phyloP scores from a whole-genome alignment of 306 rosid species.

The Lupinus albus region DNA sequence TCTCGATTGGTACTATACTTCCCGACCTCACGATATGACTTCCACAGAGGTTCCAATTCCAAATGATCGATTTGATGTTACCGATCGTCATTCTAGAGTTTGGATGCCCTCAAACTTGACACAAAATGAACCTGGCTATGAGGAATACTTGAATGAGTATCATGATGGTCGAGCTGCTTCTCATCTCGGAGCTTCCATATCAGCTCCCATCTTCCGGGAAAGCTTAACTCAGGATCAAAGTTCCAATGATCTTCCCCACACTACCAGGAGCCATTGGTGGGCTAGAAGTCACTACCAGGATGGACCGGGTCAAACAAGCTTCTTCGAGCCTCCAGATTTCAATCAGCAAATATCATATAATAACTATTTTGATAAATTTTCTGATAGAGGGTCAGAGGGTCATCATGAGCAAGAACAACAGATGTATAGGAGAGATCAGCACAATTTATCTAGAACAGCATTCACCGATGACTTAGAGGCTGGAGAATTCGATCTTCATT shows the following conservation, averaged over 20 bases:
- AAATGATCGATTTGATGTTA: constrained; percentile 46
- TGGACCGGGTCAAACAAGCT: constrained; percentile 64
- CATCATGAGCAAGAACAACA: constrained; percentile 52
- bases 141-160: constrained; percentile 47
- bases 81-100: constrained; percentile 50
- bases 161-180: constrained; percentile 47
- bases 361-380: constrained; percentile 45
- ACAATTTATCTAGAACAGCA: constrained; percentile 52
- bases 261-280: constrained; percentile 77
- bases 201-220: constrained; percentile 61
- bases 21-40: constrained; percentile 43
- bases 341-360: constrained; percentile 34
- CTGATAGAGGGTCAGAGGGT: constrained; percentile 70
- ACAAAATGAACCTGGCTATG: constrained; percentile 45
- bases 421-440: constrained; percentile 52
- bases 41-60: constrained; percentile 29
- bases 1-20: constrained; percentile 84
- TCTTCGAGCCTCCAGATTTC: constrained; percentile 88
- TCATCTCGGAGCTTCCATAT: constrained; percentile 72
- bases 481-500: constrained; percentile 66
- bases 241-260: constrained; percentile 28
- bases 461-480: constrained; percentile 60
- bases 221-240: constrained; percentile 53
- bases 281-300: constrained; percentile 51
- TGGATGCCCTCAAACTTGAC: constrained; percentile 57